Evolutionary conservation across 1,139 yeast genomes (phyloP), one percentile per base, ranked within the genome.

Genomic region (Yamadazyma dushanensis): DNA sequence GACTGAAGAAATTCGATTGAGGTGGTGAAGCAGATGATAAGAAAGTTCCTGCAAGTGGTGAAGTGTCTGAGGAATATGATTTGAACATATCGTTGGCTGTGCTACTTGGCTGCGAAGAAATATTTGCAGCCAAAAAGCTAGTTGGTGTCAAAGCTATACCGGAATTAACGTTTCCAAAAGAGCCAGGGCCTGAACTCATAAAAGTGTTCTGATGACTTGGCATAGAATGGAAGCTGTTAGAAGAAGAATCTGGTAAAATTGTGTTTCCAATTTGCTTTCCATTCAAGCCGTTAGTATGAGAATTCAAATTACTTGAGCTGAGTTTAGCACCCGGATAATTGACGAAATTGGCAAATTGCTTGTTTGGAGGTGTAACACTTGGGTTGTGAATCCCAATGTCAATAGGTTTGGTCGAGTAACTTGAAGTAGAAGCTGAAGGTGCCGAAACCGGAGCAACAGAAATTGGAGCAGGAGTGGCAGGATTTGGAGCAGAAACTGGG

Each of bases 1-100:
- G 43, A 9, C 30, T 19, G 30, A 45, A 46, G 24, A 45, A 46
- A 22, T 36, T 39, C 4, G 47, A 35, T 25, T 49, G 50, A 16
- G 48, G 44, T 2, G 54, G 47, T 2, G 47, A 36, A 10, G 38
- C 23, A 5, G 54, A 43, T 4, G 51, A 38, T n/a, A 29, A 9
- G 25, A 39, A 17, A 8, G 37, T 28, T 2, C 42, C 30, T 8
- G 39, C 37, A 5, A 34, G 36, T 11, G 54, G 53, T 3, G 56
- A 46, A 7, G 56, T 46, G 27, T 41, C 40, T 8, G 44, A 37
- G 6, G 57, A 48, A 29, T 23, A 4, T 2, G 34, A 27, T 7
- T 26, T 28, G 10, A 36, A 27, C 13, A 15, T 9, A 13, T 25
- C 34, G 9, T 20, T 19, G 7, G 13, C 8, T 4, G 18, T 14